Evolutionary conservation across 2,329 filamentous ascomycete genomes (phyloP), one percentile per base, ranked within the genome.

Genomic region (Stemphylium vesicarium): DNA sequence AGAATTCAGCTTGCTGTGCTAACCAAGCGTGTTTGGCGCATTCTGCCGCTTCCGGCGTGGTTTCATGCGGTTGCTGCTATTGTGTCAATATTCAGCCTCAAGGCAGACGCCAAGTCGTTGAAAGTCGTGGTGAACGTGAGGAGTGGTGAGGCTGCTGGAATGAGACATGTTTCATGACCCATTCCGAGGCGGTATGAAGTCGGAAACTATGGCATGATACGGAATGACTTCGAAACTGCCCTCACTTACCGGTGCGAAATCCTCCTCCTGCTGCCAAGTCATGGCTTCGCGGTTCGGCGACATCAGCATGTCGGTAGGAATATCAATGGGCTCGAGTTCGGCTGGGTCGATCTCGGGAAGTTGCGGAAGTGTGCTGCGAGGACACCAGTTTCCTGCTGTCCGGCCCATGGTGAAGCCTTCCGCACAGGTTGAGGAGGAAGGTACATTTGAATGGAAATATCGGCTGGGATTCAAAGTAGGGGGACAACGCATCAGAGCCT

Each of bases 241-340:
- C 47, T 64, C 32, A 65, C 66, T 52, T 60, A 66, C 68, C 8
- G 11, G 37, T 4, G 13, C 24, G 20, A 63, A 60, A 7, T 56
- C 49, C 33, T 65, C 20, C 42, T 62, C 4, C 32, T 70, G 64
- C 37, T 69, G 63, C 65, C 60, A 64, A 9, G 63, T 66, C 48
- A 63, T 46, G 9, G 35, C 6, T n/a, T 60, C 52, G 2, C n/a
- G 42, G 6, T 37, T 20, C 9, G 37, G 32, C 16, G 49, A 13
- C 32, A 13, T 46, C 11, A 36, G 2, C 24, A 35, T 31, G n/a
- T 44, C 10, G 29, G 41, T 12, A 4, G 45, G 29, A n/a, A 48
- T 8, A 0, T 42, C 11, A 6, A 35, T 11, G 18, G 32, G 8
- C 12, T n/a, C 13, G 32, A 10, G 31, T n/a, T 42, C 38, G 3